phyloP scores from a whole-genome alignment of 192 early-diverging fungal species.

The Coemansia sp. region DNA sequence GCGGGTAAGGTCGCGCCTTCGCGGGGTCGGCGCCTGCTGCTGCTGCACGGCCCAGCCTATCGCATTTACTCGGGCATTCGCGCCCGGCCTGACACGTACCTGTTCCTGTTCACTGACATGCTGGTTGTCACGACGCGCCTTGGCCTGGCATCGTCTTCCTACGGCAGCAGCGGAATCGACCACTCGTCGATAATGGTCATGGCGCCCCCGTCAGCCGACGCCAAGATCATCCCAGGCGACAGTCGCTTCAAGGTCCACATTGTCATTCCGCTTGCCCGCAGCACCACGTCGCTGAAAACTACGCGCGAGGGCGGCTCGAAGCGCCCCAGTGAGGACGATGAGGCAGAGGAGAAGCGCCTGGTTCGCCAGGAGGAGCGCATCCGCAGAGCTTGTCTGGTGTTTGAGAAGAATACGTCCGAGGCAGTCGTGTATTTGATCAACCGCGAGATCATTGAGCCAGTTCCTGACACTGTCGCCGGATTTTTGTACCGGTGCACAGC shows the following conservation, averaged over 20 bases:
- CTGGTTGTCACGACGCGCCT: slow-evolving; percentile 46
- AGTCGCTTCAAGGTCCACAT: slow-evolving; percentile 47
- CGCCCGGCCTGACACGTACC: slow-evolving; percentile 50
- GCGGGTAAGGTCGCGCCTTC: neutral
- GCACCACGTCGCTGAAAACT: slow-evolving; percentile 26
- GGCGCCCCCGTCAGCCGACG: slow-evolving; percentile 45
- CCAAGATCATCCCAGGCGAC: slow-evolving; percentile 19
- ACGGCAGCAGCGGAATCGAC: neutral
- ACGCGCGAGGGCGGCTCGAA: slow-evolving; percentile 50
- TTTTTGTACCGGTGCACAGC: slow-evolving; percentile 57
- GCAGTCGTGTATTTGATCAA: slow-evolving; percentile 53
- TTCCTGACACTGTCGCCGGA: slow-evolving; percentile 43
- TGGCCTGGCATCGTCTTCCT: neutral
- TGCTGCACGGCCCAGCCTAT: slow-evolving; percentile 54
- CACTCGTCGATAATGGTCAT: slow-evolving; percentile 13
- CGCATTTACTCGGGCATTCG: slow-evolving; percentile 42
- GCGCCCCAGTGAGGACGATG: slow-evolving; percentile 46
- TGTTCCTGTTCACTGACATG: slow-evolving; percentile 54
- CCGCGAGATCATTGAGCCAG: slow-evolving; percentile 46
- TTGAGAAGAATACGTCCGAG: slow-evolving; percentile 54
- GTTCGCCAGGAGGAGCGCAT: slow-evolving; percentile 52
- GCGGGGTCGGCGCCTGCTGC: slow-evolving; percentile 25
- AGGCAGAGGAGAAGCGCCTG: slow-evolving; percentile 47
- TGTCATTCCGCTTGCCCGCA: slow-evolving; percentile 36
- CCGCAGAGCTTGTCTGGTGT: slow-evolving; percentile 46